Conservation (phyloP, 202 grass and related monocot genomes). For the Schoenoplectus triqueter region DNA sequence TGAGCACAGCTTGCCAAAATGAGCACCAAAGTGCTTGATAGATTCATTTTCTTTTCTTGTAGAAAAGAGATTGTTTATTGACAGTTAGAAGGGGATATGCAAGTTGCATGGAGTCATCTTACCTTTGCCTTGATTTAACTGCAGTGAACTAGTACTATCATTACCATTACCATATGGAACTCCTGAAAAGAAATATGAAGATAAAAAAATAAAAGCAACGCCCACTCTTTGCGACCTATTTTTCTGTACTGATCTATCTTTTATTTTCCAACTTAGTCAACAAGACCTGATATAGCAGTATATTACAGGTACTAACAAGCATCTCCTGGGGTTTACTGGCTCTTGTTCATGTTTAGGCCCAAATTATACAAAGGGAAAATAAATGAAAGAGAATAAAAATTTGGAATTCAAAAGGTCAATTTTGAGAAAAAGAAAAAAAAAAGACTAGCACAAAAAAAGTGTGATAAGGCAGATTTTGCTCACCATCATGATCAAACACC, state of each 20-base stretch:
- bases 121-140: slow-evolving; percentile 94
- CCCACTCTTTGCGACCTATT: slow-evolving; percentile 15
- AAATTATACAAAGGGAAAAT: not conserved
- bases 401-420: slow-evolving; percentile 7
- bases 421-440: not conserved
- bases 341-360: slow-evolving; percentile 18
- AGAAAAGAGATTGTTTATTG: not conserved
- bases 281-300: not conserved
- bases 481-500: slow-evolving; percentile 98
- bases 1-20: not conserved
- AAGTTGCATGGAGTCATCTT: slow-evolving; percentile 51
- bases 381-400: not conserved
- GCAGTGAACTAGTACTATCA: slow-evolving; percentile 70
- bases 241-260: slow-evolving; percentile 18
- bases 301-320: slow-evolving; percentile 24
- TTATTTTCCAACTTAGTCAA: slow-evolving; percentile 14
- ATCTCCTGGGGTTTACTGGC: slow-evolving; percentile 18
- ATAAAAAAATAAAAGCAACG: slow-evolving; percentile 31
- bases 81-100: slow-evolving; percentile 20
- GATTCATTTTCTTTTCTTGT: not conserved
- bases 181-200: slow-evolving; percentile 82
- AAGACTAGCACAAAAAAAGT: not conserved
- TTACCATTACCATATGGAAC: slow-evolving; percentile 79
- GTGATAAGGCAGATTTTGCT: slow-evolving; percentile 38
- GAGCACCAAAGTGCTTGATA: slow-evolving; percentile 16